These are phyloP conservation scores for Phytopythium helicoides DNA, from an alignment of 352 stramenopile genomes.

Conservation along the genomic window DNA sequence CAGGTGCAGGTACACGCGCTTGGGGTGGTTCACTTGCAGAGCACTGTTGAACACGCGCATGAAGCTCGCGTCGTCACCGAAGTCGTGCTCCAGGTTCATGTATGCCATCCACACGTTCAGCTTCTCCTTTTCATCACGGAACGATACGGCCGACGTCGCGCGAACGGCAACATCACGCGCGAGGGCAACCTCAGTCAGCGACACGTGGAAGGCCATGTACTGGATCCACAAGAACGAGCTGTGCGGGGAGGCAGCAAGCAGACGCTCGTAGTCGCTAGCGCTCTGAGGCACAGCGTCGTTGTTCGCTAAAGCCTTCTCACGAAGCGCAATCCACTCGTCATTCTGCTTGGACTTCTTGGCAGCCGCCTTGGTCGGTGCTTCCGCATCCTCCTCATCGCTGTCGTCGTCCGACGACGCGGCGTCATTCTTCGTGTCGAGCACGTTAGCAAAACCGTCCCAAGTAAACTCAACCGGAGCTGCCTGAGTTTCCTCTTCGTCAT, in stretches of 20 bases:
- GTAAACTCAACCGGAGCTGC: conserved; percentile 68
- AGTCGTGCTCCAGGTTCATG: conserved; percentile 96
- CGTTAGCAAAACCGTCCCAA: conserved; percentile 85
- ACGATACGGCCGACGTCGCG: conserved; percentile 93
- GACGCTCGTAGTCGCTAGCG: conserved; percentile 93
- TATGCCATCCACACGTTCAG: conserved; percentile 97
- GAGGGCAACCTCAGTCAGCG: conserved; percentile 91
- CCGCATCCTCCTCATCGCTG: conserved; percentile 45
- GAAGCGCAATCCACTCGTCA: conserved; percentile 93
- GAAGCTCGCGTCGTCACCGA: conserved; percentile 90
- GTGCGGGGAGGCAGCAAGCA: conserved; percentile 93
- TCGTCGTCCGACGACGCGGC: conserved; percentile 44
- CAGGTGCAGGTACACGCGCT: conserved; percentile 94
- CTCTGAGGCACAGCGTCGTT: conserved; percentile 92
- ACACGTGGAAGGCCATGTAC: conserved; percentile 98
- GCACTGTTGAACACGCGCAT: conserved; percentile 90
- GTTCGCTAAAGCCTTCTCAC: conserved; percentile 92
- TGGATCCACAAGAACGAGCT: conserved; percentile 97
- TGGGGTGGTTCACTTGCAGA: conserved; percentile 93
- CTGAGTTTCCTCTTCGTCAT: conserved; percentile 38
- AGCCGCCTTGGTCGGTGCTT: conserved; percentile 33
- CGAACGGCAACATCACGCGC: conserved; percentile 92
- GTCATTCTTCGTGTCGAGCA: conserved; percentile 49
- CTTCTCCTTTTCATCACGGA: conserved; percentile 96
- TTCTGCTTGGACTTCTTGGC: conserved; percentile 90